Base-by-base conservation (phyloP, 208 protist species). In the Trypanosoma melophagium region DNA sequence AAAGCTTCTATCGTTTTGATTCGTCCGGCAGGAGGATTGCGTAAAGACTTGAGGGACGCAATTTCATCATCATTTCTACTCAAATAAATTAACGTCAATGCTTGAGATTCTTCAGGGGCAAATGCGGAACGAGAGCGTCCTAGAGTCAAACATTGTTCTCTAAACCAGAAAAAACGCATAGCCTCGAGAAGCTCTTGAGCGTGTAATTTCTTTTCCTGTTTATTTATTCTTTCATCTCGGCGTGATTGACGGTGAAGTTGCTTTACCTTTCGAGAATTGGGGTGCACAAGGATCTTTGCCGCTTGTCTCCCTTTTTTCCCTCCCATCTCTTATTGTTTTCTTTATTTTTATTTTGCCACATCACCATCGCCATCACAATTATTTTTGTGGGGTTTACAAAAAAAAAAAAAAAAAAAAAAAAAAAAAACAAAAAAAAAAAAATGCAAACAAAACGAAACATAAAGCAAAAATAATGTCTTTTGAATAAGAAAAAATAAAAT, bases 141-240 rank as follows among this genome's bases (percentile, higher is more conserved):
- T 8, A 92, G 79, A 8, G 81, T 69, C 7, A 80, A 47, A 58
- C 82, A 89, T 74, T 91, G 86, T 64, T 88, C 80, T 14, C 86
- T 81, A 54, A 95, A 92, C 86, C 89, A 95, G 25, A 79, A 81
- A 59, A 85, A 87, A 38, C 86, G 85, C 66, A 77, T 54, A 17
- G 81, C 60, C 24, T 75, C 62, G 19, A 80, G 79, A 8, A 51
- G 13, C 28, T 74, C 44, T 21, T 81, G 40, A 60, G 80, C 70
- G 22, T 66, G 55, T 60, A 80, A 71, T 31, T 78, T 79, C 17
- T 63, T 54, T 35, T 63, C 68, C 35, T 83, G 73, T 40, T 40
- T 54, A 31, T 66, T 65, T n/a, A 88, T 53, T 0, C 76, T 60
- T 28, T 74, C 25, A 24, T 67, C 63, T 35, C 86, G 81, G 54